Conservation (phyloP, 2,329 filamentous ascomycete species). For the Basipetospora chlamydospora region DNA sequence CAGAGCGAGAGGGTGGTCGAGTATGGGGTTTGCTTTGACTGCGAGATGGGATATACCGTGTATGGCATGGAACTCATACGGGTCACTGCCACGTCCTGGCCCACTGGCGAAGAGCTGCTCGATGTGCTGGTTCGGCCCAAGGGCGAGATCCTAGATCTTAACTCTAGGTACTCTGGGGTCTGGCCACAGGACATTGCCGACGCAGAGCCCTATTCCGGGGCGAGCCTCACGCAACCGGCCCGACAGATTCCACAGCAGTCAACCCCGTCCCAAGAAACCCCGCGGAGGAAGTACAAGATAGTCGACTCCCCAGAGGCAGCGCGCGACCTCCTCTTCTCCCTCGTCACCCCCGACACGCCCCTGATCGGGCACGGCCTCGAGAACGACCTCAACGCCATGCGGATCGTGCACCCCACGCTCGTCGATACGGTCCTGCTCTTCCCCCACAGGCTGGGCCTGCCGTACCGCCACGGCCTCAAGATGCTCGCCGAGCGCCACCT, state of each 20-base stretch:
- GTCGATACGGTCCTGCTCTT: constrained; percentile 79
- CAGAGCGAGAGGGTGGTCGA: constrained; percentile 54
- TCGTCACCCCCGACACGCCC: constrained; percentile 63
- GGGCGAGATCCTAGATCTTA: constrained; percentile 77
- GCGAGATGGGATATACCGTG: constrained; percentile 94
- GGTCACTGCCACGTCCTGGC: constrained; percentile 81
- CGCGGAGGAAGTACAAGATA: constrained; percentile 44
- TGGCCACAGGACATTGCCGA: constrained; percentile 60
- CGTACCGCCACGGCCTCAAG: constrained; percentile 65
- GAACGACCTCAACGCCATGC: constrained; percentile 79
- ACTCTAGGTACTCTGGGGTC: constrained; percentile 84
- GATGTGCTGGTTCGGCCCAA: constrained; percentile 76
- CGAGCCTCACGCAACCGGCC: too few species aligned
- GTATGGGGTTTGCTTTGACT: constrained; percentile 75
- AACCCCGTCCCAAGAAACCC: constrained; percentile 12
- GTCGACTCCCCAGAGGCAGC: constrained; percentile 63
- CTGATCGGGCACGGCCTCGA: constrained; percentile 89
- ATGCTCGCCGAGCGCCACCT: constrained; percentile 56
- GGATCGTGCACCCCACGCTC: constrained; percentile 71
- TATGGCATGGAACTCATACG: constrained; percentile 79
- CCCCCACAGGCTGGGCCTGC: constrained; percentile 63
- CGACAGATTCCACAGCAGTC: constrained; percentile 13
- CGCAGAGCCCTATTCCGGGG: constrained; percentile 40
- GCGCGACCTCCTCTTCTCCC: constrained; percentile 60
- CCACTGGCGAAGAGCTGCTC: constrained; percentile 55